Conservation (phyloP, 768 basidiomycete species). For the Leccinum pellstonianum region DNA sequence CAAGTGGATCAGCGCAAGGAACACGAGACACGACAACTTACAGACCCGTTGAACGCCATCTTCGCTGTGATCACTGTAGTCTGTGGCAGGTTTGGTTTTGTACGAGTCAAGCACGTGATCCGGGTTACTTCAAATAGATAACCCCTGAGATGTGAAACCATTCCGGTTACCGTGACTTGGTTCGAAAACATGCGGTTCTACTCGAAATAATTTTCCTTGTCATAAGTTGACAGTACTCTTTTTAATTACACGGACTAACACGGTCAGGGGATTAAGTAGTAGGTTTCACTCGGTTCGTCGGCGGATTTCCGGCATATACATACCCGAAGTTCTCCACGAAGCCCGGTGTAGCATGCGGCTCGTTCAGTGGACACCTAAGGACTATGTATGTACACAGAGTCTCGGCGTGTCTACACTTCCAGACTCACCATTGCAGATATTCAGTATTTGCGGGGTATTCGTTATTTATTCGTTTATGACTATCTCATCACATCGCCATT, state of each 20-base stretch:
- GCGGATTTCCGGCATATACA: no score
- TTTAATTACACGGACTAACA: no score
- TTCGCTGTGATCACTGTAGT: neutral
- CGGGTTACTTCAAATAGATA: neutral
- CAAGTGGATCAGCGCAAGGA: slow-evolving; percentile 6
- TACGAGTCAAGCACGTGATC: slow-evolving; percentile 13
- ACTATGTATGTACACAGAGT: neutral
- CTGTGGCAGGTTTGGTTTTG: neutral
- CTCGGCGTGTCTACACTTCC: neutral
- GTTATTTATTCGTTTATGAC: slow-evolving; percentile 9
- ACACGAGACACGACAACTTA: neutral
- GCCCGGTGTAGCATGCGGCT: neutral
- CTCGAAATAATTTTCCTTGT: neutral
- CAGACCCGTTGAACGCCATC: slow-evolving; percentile 27
- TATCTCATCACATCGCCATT: slow-evolving; percentile 10
- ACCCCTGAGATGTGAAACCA: slow-evolving; percentile 13
- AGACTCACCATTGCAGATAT: neutral
- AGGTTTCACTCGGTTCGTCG: no score
- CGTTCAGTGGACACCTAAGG: neutral
- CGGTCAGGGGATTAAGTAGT: no score
- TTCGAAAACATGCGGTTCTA: no score
- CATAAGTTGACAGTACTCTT: no score
- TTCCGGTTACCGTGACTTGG: no score
- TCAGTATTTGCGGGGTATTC: neutral
- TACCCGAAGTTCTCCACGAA: no score